phyloP scores from a whole-genome alignment of 306 rosid genomes.

The Quercus variabilis region DNA sequence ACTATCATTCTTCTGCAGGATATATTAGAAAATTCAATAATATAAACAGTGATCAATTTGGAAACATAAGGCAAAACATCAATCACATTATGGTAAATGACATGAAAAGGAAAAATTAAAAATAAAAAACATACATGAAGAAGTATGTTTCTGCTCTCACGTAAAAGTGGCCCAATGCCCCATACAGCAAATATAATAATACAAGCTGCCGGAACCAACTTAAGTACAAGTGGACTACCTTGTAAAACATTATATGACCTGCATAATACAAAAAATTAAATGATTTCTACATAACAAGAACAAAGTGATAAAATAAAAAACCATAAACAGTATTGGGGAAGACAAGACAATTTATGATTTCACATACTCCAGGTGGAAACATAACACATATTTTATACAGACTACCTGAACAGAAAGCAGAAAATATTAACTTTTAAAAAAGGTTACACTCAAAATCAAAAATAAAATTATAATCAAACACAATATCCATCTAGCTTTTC shows the following conservation, averaged over 20 bases:
- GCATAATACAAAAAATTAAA: conserved; percentile 23
- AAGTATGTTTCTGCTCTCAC: conserved; percentile 50
- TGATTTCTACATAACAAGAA: conserved; percentile 1
- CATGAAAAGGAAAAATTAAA: conserved; percentile 20
- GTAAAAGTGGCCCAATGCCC: conserved; percentile 77
- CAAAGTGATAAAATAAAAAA: background rate
- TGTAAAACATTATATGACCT: conserved; percentile 63
- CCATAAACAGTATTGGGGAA: background rate
- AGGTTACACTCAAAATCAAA: background rate
- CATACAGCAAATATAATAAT: conserved; percentile 67
- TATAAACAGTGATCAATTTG: background rate
- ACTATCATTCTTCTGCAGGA: conserved; percentile 68
- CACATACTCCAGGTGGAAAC: background rate
- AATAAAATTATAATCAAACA: background rate
- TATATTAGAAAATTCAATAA: conserved; percentile 6
- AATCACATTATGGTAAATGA: conserved; percentile 4
- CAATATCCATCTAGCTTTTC: background rate
- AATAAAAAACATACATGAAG: conserved; percentile 43
- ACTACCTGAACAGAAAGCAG: background rate
- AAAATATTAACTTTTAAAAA: background rate
- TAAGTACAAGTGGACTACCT: conserved; percentile 52
- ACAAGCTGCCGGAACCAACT: conserved; percentile 69
- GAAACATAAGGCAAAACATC: background rate
- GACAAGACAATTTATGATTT: background rate
- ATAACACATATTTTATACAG: background rate